phyloP scores from a whole-genome alignment of 345 rosid genomes.

The Acer yangbiense region DNA sequence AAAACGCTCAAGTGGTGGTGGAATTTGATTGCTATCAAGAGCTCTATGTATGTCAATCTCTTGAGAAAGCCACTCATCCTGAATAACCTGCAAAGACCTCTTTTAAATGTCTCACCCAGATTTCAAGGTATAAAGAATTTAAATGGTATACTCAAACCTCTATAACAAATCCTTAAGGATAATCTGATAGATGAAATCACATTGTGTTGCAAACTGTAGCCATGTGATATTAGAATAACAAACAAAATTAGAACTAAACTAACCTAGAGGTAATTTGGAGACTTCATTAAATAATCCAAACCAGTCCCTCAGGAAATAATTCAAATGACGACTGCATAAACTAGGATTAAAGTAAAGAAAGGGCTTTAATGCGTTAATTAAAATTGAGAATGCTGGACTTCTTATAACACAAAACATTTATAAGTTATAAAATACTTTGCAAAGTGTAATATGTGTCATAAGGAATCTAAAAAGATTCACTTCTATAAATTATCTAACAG shows the following conservation, averaged over 20 bases:
- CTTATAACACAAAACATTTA: neutral
- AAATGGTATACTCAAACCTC: neutral
- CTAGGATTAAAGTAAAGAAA: neutral
- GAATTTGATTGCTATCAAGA: conserved; percentile 56
- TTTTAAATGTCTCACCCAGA: conserved; percentile 2
- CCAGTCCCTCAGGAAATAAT: neutral
- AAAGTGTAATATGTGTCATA: conserved; percentile 19
- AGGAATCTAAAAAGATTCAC: conserved; percentile 15
- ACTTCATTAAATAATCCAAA: neutral
- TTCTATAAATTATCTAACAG: conserved; percentile 2
- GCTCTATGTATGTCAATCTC: conserved; percentile 56
- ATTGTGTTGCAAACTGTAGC: neutral
- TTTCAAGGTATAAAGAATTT: conserved; percentile 8
- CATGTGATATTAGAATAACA: neutral
- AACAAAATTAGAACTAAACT: neutral
- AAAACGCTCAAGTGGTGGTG: conserved; percentile 67
- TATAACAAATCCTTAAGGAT: neutral
- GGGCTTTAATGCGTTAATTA: neutral
- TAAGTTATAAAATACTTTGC: conserved; percentile 11
- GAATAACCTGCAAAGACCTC: conserved; percentile 60
- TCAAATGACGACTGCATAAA: neutral
- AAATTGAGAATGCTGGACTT: neutral
- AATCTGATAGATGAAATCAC: neutral
- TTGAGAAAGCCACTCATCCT: conserved; percentile 67
- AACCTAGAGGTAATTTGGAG: neutral